Base-by-base conservation (phyloP, 371 early-diverging fungal species). In the Smittium culicis region DNA sequence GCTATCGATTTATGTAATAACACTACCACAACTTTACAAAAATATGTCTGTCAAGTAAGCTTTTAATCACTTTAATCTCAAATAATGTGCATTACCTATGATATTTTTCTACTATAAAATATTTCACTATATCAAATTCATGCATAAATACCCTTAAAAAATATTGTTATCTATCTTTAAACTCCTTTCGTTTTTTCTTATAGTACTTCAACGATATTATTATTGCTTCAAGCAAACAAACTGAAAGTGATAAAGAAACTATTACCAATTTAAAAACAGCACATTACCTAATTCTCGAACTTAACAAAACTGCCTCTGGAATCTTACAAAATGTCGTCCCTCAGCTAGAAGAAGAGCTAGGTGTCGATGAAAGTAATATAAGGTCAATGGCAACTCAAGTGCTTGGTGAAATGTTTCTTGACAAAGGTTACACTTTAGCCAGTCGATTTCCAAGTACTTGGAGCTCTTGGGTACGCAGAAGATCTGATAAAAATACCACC, bases 281-380 rank as follows among this genome's bases (percentile, higher is more conserved):
- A 0, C 96, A 96, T 70, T 72, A 80, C 2, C 76, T 92, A 33
- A 89, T 95, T 57, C 75, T 88, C 35, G 88, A 90, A 63, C 81
- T 97, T 58, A 84, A 90, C 76, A 73, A 79, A 31, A 75, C 81
- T 1, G 82, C 86, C 0, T 92, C 94, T 0, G 84, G 83, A 20
- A 77, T 95, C 17, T 73, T 97, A 31, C 74, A 91, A 32, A 92
- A 86, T 66, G 96, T 96, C 0, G 82, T 97, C 33, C 98, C 98
- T n/a, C 88, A 90, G 70, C 77, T 97, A 33, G 94, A 94, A 71
- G 95, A 93, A 65, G 96, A 97, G 73, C 77, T 94, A 74, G 82
- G 82, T 70, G 86, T 82, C 24, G 92, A 92, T 58, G 82, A 89
- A 62, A 74, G 80, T 14, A 78, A 84, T n/a, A 79, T 96, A 30